Evolutionary conservation across 108 stramenopile genomes (phyloP).

Genomic region (Skeletonema tropicum): DNA sequence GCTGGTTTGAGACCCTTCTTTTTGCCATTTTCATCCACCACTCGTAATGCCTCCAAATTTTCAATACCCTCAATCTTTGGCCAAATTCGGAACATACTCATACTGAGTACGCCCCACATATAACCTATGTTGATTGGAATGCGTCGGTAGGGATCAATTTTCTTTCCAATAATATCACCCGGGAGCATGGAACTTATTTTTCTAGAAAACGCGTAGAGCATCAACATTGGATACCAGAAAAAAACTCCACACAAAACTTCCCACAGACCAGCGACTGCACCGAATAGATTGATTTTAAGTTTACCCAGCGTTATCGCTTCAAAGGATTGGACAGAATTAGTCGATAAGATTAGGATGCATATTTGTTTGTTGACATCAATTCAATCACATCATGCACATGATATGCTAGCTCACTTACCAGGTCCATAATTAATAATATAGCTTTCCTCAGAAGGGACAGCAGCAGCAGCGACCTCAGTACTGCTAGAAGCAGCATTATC

Average conservation of each 20-base stretch:
- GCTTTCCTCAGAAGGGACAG: neutral
- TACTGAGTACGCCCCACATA: constrained; percentile 38
- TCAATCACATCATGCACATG: neutral
- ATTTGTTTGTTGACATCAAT: neutral
- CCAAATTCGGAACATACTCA: constrained; percentile 45
- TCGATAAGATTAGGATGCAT: neutral
- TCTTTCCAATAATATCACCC: constrained; percentile 43
- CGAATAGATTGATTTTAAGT: constrained; percentile 57
- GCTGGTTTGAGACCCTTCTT: constrained; percentile 55
- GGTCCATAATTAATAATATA: constrained; percentile 27
- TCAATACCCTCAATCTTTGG: constrained; percentile 43
- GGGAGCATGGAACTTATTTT: constrained; percentile 37
- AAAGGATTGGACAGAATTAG: neutral
- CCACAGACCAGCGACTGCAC: constrained; percentile 44
- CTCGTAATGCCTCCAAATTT: constrained; percentile 44
- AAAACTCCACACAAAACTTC: constrained; percentile 48
- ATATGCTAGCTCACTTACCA: constrained; percentile 9
- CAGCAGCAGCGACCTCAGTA: neutral
- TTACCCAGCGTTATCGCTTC: constrained; percentile 45
- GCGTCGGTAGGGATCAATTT: constrained; percentile 47
- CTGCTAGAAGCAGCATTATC: neutral
- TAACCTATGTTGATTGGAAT: constrained; percentile 46
- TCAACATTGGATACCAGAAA: constrained; percentile 51
- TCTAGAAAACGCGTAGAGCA: constrained; percentile 27
- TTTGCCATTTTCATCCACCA: constrained; percentile 45